Base-by-base conservation (phyloP, 2,329 filamentous ascomycete species). In the Stemphylium beticola region DNA sequence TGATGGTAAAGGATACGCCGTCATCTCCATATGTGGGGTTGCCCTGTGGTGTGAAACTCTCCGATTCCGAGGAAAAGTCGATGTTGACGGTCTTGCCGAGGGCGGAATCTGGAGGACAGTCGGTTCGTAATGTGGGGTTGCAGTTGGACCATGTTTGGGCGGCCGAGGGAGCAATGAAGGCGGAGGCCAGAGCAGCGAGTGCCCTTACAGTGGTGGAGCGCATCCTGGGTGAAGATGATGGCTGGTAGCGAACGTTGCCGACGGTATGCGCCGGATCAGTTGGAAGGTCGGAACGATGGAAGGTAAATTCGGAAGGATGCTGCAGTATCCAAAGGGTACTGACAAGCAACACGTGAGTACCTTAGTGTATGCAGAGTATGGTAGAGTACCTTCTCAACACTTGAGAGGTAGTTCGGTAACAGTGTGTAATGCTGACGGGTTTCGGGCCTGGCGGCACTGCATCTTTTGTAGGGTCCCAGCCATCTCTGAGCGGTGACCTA, bases 1-100 rank as follows among this genome's bases (percentile, higher is more conserved):
- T 77, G 47, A 99, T 88, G 22, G 91, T 92, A 74, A 99, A 96
- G 14, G 85, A 85, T 22, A 85, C 93, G 55, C 95, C 95, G 72
- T 93, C 84, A 52, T 81, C 81, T 72, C 82, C 84, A 78, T 96
- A 98, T 1, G 86, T 86, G 3, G 91, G 87, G 15, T 81, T 82
- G 48, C 90, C 89, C 60, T 85, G 83, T 4, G 87, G 76, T 2
- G 84, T 86, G 76, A 97, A 98, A 40, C 90, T 89, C 75, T 90
- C 87, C 43, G 95, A 93, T 26, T 81, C 76, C 58, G 89, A 80
- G 31, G 85, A 88, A 77, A 98, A 96, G 78, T 97, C 91, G 76
- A 95, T 87, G 58, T 85, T 83, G 66, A 93, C 87, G n/a, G 90
- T 84, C 80, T 86, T 90, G 53, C 91, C 92, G 4, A 98, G 84